Base-by-base conservation (phyloP, 106 monocot genomes). In the Xerophyta viscosa region DNA sequence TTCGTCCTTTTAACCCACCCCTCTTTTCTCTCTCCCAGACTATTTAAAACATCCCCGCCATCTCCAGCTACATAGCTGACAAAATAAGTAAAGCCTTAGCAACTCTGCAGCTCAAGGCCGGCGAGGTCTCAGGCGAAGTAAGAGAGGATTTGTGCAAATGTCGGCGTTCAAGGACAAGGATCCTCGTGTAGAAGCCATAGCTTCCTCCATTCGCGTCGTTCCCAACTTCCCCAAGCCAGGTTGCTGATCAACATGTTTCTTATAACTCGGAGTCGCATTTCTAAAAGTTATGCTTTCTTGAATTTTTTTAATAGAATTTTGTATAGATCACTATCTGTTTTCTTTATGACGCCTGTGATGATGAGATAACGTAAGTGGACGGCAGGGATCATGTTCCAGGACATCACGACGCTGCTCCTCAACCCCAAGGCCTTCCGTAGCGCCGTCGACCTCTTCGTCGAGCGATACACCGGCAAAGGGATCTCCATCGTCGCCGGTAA, bases 211-310 rank as follows among this genome's bases (percentile, higher is more conserved):
- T 31, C 58, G 58, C 2, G 58, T 58, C 24, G 58, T 58, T 26
- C 58, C 58, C 41, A 58, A 58, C 43, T 58, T 58, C 43, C 58
- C 58, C 41, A 58, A 58, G 10, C 58, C 41, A 58, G 58, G 58
- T 51, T 9, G 2, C 11, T 33, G 33, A 33, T 33, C 7, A 6
- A 6, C 39, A 12, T 39, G 6, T 39, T 39, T 39, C 13, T 15
- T 39, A n/a, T n/a, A n/a, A n/a, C n/a, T n/a, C n/a, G n/a, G n/a
- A n/a, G n/a, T n/a, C n/a, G n/a, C n/a, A n/a, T n/a, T n/a, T n/a
- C n/a, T n/a, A n/a, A n/a, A n/a, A n/a, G n/a, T 39, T 15, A 3
- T 39, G 39, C 15, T 39, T 36, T 39, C 39, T 39, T 39, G 39
- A 12, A 12, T 15, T 39, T 39, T 39, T 39, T 39, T 39, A 39